Conservation (phyloP, 805 yeast genomes). For the Yarrowia osloensis region DNA sequence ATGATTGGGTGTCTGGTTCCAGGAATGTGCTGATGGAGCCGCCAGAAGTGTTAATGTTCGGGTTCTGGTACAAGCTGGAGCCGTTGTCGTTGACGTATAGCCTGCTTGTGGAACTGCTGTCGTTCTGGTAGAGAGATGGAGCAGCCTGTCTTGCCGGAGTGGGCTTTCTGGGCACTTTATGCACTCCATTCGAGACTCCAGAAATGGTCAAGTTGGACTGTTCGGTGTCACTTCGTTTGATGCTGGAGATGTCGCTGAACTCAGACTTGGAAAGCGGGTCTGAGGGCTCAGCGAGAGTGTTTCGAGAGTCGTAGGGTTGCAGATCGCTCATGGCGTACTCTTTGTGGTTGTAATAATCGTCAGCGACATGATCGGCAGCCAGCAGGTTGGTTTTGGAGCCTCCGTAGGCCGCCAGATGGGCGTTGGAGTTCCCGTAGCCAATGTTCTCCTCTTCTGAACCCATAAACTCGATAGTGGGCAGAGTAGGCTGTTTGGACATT, state of each 20-base stretch:
- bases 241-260: neutral
- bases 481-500: constrained; percentile 38
- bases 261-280: constrained; percentile 3
- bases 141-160: neutral
- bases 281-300: constrained; percentile 17
- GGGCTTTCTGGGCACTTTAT: constrained; percentile 10
- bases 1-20: neutral
- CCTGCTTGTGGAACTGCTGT: neutral
- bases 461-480: constrained; percentile 36
- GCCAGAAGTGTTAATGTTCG: neutral
- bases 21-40: neutral
- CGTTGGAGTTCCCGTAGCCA: neutral
- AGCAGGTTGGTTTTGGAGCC: constrained; percentile 8
- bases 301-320: neutral
- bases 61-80: constrained; percentile 2
- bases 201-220: neutral
- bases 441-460: neutral
- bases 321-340: constrained; percentile 2
- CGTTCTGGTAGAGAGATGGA: neutral
- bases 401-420: neutral
- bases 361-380: neutral
- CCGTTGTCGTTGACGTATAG: neutral
- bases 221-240: neutral
- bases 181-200: neutral
- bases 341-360: neutral